Conservation (phyloP, 2,329 filamentous ascomycete species). For the Periconia sp. region DNA sequence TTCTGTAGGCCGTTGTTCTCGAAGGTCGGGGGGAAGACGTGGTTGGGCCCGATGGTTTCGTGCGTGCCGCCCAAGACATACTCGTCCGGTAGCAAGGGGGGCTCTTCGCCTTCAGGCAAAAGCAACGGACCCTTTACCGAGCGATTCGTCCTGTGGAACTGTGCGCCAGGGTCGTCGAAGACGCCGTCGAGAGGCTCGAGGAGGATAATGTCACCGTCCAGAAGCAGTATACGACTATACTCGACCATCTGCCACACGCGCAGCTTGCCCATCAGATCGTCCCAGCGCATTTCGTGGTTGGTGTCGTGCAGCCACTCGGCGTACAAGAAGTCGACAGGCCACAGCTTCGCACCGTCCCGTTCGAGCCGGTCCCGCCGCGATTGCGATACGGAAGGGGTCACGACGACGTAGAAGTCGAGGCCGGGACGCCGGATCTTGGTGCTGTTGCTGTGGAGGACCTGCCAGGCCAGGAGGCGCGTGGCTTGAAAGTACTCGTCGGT, state of each 20-base stretch:
- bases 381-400: conserved; percentile 26
- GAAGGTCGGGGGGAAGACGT: conserved; percentile 28
- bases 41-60: conserved; percentile 36
- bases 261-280: conserved; percentile 41
- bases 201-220: conserved; percentile 42
- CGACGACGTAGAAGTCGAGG: conserved; percentile 42
- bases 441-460: conserved; percentile 40
- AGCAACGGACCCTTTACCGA: not conserved
- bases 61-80: conserved; percentile 41
- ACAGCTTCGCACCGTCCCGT: conserved; percentile 43
- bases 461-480: conserved; percentile 43
- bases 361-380: conserved; percentile 28
- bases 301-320: conserved; percentile 8
- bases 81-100: conserved; percentile 11
- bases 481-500: conserved; percentile 41
- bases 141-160: not conserved
- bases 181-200: conserved; percentile 32
- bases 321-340: conserved; percentile 36
- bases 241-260: conserved; percentile 43
- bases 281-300: not conserved
- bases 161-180: conserved; percentile 33
- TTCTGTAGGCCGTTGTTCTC: conserved; percentile 1
- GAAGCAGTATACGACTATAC: conserved; percentile 37
- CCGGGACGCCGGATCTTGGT: conserved; percentile 29
- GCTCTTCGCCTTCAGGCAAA: not conserved